Evolutionary conservation across 345 rosid genomes (phyloP).

Genomic region (Acer saccharum): DNA sequence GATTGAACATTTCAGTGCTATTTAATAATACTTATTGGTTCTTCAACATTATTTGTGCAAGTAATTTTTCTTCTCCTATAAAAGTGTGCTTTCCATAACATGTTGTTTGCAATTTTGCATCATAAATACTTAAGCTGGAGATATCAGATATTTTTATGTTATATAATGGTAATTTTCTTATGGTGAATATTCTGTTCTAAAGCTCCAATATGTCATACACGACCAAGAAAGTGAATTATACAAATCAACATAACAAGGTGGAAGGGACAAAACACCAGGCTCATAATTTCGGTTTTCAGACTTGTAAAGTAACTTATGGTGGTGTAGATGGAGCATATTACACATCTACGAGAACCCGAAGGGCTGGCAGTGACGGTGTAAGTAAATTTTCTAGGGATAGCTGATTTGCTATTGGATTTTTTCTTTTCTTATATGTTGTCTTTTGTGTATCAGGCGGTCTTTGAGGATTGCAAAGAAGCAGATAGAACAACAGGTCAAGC

Average conservation of each 20-base stretch:
- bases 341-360: slow-evolving; percentile 61
- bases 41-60: not conserved
- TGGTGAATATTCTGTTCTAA: not conserved
- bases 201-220: not conserved
- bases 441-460: slow-evolving; percentile 44
- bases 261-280: slow-evolving; percentile 36
- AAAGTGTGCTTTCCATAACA: not conserved
- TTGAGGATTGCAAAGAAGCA: slow-evolving; percentile 89
- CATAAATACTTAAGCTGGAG: not conserved
- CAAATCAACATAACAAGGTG: slow-evolving; percentile 27
- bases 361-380: slow-evolving; percentile 74
- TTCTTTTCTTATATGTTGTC: slow-evolving; percentile 4
- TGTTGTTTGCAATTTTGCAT: not conserved
- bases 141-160: not conserved
- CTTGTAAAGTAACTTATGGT: slow-evolving; percentile 71
- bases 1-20: no score
- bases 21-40: not conserved
- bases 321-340: slow-evolving; percentile 86
- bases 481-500: slow-evolving; percentile 79
- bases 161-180: not conserved
- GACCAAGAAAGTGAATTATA: slow-evolving; percentile 27
- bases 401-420: not conserved
- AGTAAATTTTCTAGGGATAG: slow-evolving; percentile 7
- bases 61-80: not conserved
- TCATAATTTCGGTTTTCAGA: slow-evolving; percentile 40